Evolutionary conservation across 2,329 filamentous ascomycete genomes (phyloP).

Genomic region (Karstenula rhodostoma): DNA sequence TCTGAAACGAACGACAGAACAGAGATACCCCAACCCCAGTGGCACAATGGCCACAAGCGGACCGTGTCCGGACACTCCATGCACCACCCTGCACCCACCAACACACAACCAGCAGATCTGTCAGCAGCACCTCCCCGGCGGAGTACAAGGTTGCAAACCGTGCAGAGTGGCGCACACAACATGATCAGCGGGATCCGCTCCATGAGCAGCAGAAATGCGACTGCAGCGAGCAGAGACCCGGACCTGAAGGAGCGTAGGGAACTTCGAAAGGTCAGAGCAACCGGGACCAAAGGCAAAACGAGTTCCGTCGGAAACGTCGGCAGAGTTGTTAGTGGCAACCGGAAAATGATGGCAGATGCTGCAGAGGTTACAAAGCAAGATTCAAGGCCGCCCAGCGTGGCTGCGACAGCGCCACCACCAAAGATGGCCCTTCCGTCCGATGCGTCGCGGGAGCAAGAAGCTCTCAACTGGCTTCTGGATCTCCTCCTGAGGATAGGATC

Average conservation of each 20-base stretch:
- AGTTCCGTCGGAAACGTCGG: constrained; percentile 77
- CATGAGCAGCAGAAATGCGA: constrained; percentile 67
- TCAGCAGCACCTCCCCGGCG: constrained; percentile 55
- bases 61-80: constrained; percentile 84
- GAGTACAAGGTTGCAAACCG: constrained; percentile 52
- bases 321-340: constrained; percentile 87
- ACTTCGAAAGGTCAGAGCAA: constrained; percentile 83
- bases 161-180: constrained; percentile 21
- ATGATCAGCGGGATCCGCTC: constrained; percentile 70
- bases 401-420: constrained; percentile 34
- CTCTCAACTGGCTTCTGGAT: constrained; percentile 78
- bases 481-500: constrained; percentile 82
- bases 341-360: constrained; percentile 73
- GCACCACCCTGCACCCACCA: constrained; percentile 38
- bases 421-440: constrained; percentile 61
- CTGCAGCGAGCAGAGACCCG: constrained; percentile 59
- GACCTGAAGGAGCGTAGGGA: constrained; percentile 73
- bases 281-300: constrained; percentile 69
- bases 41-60: constrained; percentile 75
- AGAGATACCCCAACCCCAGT: constrained; percentile 43
- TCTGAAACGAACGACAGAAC: constrained; percentile 51
- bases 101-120: constrained; percentile 42
- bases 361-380: constrained; percentile 76
- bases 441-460: constrained; percentile 73
- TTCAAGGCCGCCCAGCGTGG: constrained; percentile 47